Percentiles rank a stretch among this genome's conserved stretches.
phyloP scores from a whole-genome alignment of 2,329 filamentous ascomycete species.

The Sarocladium brachiariae region DNA sequence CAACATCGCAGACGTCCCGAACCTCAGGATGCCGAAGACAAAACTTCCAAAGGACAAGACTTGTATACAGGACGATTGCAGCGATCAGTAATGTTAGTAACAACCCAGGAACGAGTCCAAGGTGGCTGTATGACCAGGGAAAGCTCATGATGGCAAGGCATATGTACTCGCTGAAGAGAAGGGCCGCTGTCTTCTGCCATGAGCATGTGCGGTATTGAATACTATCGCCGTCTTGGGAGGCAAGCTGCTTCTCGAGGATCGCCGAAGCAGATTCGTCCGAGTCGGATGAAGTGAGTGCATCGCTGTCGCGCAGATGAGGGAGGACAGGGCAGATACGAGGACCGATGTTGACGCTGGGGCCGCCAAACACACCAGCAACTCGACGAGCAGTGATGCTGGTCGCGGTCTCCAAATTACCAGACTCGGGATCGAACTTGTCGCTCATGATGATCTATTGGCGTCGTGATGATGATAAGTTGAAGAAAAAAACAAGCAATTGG shows the following conservation, averaged over 20 bases:
- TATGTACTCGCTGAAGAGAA: conserved; percentile 94
- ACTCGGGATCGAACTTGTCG: conserved; percentile 7
- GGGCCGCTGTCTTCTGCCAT: conserved; percentile 88
- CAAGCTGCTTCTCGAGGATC: conserved; percentile 61
- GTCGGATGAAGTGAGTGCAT: conserved; percentile 11
- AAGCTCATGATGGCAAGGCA: conserved; percentile 92
- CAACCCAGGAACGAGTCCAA: conserved; percentile 77
- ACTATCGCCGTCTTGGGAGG: conserved; percentile 65
- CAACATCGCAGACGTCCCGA: conserved; percentile 88
- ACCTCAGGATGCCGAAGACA: conserved; percentile 87
- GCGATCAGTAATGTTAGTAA: conserved; percentile 78
- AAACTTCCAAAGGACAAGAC: conserved; percentile 63
- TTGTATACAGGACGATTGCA: conserved; percentile 72
- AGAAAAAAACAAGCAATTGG: not conserved
- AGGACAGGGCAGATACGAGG: conserved; percentile 44
- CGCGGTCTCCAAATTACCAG: not conserved
- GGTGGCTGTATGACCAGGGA: conserved; percentile 82
- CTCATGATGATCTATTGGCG: not conserved
- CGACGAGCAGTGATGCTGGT: not conserved
- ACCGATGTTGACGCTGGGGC: conserved; percentile 35
- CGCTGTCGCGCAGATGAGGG: conserved; percentile 18
- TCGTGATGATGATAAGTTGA: not conserved
- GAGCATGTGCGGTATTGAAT: conserved; percentile 92
- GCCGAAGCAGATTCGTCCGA: conserved; percentile 33
- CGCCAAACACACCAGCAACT: conserved; percentile 30